A percentile compares a stretch with the other conserved stretches of the same genome.
These are phyloP conservation scores for Ophiostoma australiae DNA, from an alignment of 2,329 filamentous ascomycete genomes.

Conservation along the genomic window DNA sequence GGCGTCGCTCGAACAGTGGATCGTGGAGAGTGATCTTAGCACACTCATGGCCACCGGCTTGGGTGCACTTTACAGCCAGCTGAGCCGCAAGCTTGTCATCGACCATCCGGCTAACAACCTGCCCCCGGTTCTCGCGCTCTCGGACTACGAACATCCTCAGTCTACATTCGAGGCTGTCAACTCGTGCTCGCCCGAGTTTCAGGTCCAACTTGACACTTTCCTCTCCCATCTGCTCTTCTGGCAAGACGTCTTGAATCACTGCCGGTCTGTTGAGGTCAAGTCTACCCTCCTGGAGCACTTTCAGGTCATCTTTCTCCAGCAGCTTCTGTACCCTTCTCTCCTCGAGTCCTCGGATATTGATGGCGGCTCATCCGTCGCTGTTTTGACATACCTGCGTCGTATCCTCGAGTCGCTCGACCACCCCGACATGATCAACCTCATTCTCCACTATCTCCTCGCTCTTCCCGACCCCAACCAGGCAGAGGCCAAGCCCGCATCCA, in stretches of 20 bases:
- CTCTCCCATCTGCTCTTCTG: slow-evolving; percentile 93
- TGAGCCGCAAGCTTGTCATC: slow-evolving; percentile 74
- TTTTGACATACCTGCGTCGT: slow-evolving; percentile 84
- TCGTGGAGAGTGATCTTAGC: slow-evolving; percentile 92
- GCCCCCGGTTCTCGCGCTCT: slow-evolving; percentile 79
- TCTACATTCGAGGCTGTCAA: slow-evolving; percentile 66
- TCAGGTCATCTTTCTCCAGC: slow-evolving; percentile 91
- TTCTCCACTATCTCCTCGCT: slow-evolving; percentile 85
- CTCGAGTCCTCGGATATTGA: slow-evolving; percentile 96
- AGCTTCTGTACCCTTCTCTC: slow-evolving; percentile 90
- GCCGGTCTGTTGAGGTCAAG: slow-evolving; percentile 84
- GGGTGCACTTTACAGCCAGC: slow-evolving; percentile 65
- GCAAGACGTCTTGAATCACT: slow-evolving; percentile 97
- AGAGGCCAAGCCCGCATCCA: slow-evolving; percentile 26
- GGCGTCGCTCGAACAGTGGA: slow-evolving; percentile 81
- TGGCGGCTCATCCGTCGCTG: slow-evolving; percentile 91
- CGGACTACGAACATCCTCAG: slow-evolving; percentile 76
- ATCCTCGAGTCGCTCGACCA: slow-evolving; percentile 90
- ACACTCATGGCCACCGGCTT: slow-evolving; percentile 96
- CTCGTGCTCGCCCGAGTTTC: slow-evolving; percentile 69
- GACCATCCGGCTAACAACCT: slow-evolving; percentile 68
- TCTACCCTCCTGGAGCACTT: slow-evolving; percentile 94
- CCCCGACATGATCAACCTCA: slow-evolving; percentile 88
- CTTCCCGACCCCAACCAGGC: slow-evolving; percentile 56
- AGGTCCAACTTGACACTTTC: slow-evolving; percentile 86